Evolutionary conservation across 1,284 basidiomycete species (phyloP).

Genomic region (Ceratobasidium sp.): DNA sequence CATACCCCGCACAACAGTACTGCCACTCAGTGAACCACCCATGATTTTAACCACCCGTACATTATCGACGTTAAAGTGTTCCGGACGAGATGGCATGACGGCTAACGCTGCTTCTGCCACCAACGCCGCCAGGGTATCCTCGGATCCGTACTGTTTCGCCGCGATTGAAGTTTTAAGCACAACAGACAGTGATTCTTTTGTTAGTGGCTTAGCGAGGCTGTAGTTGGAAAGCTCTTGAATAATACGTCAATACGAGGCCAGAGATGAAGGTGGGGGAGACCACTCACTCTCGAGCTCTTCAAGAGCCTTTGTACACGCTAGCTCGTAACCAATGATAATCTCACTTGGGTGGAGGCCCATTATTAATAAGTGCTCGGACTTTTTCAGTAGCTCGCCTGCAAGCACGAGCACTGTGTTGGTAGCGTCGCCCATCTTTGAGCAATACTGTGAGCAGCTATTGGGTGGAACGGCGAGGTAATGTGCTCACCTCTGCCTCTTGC

Average conservation of each 20-base stretch:
- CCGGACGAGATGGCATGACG: conserved; percentile 89
- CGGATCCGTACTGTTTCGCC: conserved; percentile 96
- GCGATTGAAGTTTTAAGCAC: conserved; percentile 94
- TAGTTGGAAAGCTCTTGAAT: conserved; percentile 69
- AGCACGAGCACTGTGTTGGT: conserved; percentile 97
- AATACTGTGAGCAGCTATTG: not conserved
- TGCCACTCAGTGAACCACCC: conserved; percentile 86
- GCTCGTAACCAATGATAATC: conserved; percentile 94
- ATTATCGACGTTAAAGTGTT: conserved; percentile 97
- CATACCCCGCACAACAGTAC: conserved; percentile 96
- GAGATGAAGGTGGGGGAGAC: not conserved
- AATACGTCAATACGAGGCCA: conserved; percentile 3
- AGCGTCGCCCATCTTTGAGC: conserved; percentile 89
- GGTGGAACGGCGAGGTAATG: not conserved
- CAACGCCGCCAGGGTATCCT: conserved; percentile 83
- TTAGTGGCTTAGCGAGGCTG: conserved; percentile 81
- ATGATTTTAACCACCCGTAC: conserved; percentile 99
- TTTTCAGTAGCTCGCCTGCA: conserved; percentile 94
- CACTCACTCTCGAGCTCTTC: conserved; percentile 90
- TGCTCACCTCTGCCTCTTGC: conserved; percentile 86
- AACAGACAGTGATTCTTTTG: conserved; percentile 76
- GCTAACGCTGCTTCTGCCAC: conserved; percentile 93
- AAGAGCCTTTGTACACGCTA: conserved; percentile 88
- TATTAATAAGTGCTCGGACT: conserved; percentile 90
- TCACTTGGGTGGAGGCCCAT: conserved; percentile 98